phyloP scores from a whole-genome alignment of 1,284 basidiomycete species.

The Cystobasidium slooffiae region DNA sequence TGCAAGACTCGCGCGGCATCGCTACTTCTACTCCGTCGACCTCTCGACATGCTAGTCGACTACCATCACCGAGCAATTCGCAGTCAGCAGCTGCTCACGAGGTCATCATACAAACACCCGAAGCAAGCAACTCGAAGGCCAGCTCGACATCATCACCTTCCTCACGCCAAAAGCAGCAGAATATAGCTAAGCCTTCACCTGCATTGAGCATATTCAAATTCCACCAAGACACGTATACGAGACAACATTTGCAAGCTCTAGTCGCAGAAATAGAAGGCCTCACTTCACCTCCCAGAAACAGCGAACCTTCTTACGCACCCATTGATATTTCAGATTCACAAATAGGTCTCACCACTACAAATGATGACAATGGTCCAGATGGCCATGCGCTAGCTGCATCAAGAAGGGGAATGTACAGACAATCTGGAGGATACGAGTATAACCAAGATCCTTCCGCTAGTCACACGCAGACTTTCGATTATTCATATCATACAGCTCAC shows the following conservation, averaged over 20 bases:
- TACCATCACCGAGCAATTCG: not conserved
- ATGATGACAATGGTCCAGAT: too few species aligned
- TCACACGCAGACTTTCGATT: slow-evolving; percentile 19
- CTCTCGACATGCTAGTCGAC: not conserved
- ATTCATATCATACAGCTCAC: slow-evolving; percentile 35
- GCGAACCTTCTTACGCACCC: not conserved
- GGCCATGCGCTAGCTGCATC: slow-evolving; percentile 7
- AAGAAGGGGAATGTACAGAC: slow-evolving; percentile 9
- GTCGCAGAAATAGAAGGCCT: slow-evolving; percentile 67
- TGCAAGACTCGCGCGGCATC: slow-evolving; percentile 2
- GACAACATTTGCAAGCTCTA: slow-evolving; percentile 85
- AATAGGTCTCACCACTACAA: not conserved
- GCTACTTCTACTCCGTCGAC: slow-evolving; percentile 21
- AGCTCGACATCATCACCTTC: not conserved
- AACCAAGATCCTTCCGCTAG: not conserved
- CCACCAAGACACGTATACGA: slow-evolving; percentile 89
- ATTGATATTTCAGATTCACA: slow-evolving; percentile 29
- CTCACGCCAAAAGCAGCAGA: not conserved
- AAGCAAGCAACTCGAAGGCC: not conserved
- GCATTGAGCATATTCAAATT: slow-evolving; percentile 58
- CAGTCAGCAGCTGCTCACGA: too few species aligned
- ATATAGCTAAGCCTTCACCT: slow-evolving; percentile 1
- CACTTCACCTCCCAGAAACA: slow-evolving; percentile 31
- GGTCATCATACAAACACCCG: too few species aligned
- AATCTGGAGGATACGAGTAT: not conserved